Evolutionary conservation across 1,284 basidiomycete species (phyloP), one percentile per base, ranked within the genome.

Genomic region (Retiboletus flavoniger): DNA sequence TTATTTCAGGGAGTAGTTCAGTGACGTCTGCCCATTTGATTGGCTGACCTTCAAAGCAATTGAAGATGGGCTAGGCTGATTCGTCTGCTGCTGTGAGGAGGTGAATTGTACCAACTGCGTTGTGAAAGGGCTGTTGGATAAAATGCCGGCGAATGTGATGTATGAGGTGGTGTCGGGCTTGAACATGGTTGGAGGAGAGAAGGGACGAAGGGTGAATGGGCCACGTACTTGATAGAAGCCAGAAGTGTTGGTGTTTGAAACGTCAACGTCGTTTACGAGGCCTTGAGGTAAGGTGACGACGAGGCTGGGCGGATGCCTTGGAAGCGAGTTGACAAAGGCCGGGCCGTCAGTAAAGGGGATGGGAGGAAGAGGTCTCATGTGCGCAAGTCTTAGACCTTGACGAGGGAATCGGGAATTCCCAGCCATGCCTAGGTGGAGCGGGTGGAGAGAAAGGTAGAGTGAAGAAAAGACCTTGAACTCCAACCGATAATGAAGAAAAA

Each of bases 341-440:
- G 96, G 95, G 1, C 92, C 91, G 31, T 87, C 83, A 2, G 93
- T 85, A 68, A 98, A 98, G 1, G 92, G 86, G 34, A 98, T 82
- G 0, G 95, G 93, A 0, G 86, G 85, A 28, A 89, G 80, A 3
- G 91, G 78, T 35, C 87, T 84, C 75, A 98, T 82, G 39, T 89
- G 29, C 96, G 86, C 24, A 94, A 69, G 69, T 99, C 96, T 67
- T 92, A 97, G 10, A 98, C 81, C 72, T 97, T 96, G 61, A 99
- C 91, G 24, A 97, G 77, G 3, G 94, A 91, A 69, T 98, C 96
- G 0, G 93, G 89, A 91, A 82, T 1, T 95, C 93, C 41, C 91
- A 87, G 19, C 90, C 89, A 71, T 93, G 92, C 67, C 92, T 94
- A 64, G 50, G 17, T 38, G 34, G 24, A 51, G 53, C 60, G 52